A percentile compares a stretch with the other conserved stretches of the same genome.
Conservation (phyloP, 208 protist genomes). For the Herpetomonas samuelpessoai region DNA sequence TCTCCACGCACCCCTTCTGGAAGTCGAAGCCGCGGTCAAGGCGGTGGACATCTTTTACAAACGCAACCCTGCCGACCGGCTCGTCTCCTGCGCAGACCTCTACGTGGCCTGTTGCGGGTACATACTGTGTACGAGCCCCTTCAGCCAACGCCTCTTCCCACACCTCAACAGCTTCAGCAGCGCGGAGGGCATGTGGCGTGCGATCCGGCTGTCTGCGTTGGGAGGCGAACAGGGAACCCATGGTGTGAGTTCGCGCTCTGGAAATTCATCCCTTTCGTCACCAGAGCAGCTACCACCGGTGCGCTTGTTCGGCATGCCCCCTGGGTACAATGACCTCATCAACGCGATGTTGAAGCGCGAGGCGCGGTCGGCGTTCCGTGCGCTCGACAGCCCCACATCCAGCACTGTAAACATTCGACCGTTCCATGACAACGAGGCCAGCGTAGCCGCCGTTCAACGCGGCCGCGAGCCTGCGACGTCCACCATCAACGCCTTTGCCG, state of each 20-base stretch:
- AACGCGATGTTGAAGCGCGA: constrained; percentile 26
- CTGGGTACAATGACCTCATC: constrained; percentile 21
- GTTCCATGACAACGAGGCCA: not conserved
- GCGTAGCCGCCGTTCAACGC: not conserved
- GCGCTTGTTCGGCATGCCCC: constrained; percentile 19
- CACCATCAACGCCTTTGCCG: not conserved
- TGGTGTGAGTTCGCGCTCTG: no score
- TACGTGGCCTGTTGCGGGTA: constrained; percentile 66
- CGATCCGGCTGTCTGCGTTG: not conserved
- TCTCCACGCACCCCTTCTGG: constrained; percentile 20
- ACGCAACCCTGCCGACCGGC: not conserved
- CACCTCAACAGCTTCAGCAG: constrained; percentile 13
- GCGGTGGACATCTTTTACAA: constrained; percentile 24
- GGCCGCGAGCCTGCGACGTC: not conserved
- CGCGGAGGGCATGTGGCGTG: not conserved
- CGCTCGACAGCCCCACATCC: not conserved
- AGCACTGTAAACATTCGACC: no score
- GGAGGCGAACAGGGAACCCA: no score
- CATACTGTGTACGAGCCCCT: constrained; percentile 55
- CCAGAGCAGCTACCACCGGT: constrained; percentile 6
- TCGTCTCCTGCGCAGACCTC: constrained; percentile 51
- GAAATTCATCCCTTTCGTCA: no score
- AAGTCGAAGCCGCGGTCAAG: constrained; percentile 21
- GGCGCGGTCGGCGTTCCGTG: not conserved
- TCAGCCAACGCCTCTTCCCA: constrained; percentile 47